A percentile compares a stretch with the other conserved stretches of the same genome.
Conservation (phyloP, 148 eudicot species). For the Amaranthus cruentus region DNA sequence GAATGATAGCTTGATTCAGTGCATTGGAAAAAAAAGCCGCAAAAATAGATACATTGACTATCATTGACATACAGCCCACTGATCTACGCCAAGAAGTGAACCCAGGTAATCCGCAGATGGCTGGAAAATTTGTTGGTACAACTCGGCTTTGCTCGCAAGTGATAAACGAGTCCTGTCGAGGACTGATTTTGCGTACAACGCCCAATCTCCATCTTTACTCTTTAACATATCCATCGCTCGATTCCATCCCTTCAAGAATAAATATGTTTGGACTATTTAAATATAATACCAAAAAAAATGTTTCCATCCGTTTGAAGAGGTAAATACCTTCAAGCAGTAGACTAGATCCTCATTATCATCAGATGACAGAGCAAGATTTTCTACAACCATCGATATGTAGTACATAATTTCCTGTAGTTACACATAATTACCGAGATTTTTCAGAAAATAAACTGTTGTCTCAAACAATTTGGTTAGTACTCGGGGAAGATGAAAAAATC, state of each 20-base stretch:
- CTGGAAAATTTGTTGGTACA: conserved; percentile 72
- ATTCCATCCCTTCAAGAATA: conserved; percentile 69
- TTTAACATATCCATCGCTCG: conserved; percentile 63
- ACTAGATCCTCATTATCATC: conserved; percentile 87
- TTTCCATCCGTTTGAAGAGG: background rate
- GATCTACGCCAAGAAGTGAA: conserved; percentile 78
- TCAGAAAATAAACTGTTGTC: background rate
- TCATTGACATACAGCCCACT: conserved; percentile 78
- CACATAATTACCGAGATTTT: conserved; percentile 4
- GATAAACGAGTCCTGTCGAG: conserved; percentile 92
- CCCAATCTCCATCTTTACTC: conserved; percentile 63
- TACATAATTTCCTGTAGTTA: conserved; percentile 79
- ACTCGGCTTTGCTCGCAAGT: conserved; percentile 86
- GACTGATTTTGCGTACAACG: conserved; percentile 91
- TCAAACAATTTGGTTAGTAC: background rate
- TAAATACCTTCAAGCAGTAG: conserved; percentile 80
- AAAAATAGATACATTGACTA: background rate
- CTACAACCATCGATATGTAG: conserved; percentile 83
- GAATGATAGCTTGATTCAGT: conserved; percentile 17
- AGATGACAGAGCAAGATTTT: conserved; percentile 84
- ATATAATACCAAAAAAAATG: background rate
- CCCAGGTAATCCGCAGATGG: conserved; percentile 98
- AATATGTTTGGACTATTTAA: background rate
- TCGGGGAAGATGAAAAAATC: background rate
- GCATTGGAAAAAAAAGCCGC: background rate